Evolutionary conservation across 2,329 filamentous ascomycete species (phyloP).

Genomic region (Aspergillus sp.): DNA sequence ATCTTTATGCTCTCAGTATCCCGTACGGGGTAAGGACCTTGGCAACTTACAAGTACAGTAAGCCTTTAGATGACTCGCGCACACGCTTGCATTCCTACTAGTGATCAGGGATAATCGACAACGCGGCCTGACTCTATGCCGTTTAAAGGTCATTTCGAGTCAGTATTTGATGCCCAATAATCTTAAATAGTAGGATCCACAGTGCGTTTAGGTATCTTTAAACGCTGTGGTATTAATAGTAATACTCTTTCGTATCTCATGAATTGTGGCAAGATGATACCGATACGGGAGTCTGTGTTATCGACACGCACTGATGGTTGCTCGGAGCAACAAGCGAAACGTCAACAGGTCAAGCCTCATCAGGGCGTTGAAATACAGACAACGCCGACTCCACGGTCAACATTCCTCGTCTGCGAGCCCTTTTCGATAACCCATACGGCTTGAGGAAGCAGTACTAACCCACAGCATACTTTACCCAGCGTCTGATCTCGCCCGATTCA

Average conservation of each 20-base stretch:
- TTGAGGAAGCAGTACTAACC: neutral
- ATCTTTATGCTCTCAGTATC: too few species aligned
- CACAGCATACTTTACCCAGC: neutral
- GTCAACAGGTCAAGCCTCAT: slow-evolving; percentile 18
- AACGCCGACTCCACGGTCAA: slow-evolving; percentile 20
- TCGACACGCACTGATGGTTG: slow-evolving; percentile 20
- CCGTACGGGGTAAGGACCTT: too few species aligned
- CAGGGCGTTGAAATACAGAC: slow-evolving; percentile 2
- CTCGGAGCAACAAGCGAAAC: slow-evolving; percentile 25
- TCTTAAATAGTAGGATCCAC: neutral
- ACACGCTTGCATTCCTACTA: too few species aligned
- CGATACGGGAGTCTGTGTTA: neutral
- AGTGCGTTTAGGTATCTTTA: neutral
- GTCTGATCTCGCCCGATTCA: neutral
- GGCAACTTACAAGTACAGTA: too few species aligned
- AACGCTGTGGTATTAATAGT: neutral
- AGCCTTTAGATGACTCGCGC: too few species aligned
- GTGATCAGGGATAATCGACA: neutral
- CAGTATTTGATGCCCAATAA: neutral
- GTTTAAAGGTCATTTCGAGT: neutral
- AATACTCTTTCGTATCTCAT: neutral
- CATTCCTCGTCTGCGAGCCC: slow-evolving; percentile 14
- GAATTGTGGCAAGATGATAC: neutral
- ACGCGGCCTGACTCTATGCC: neutral
- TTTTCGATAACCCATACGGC: slow-evolving; percentile 3